These are phyloP conservation scores for Nitzschia palea DNA, from an alignment of 108 stramenopile species.

Conservation along the genomic window DNA sequence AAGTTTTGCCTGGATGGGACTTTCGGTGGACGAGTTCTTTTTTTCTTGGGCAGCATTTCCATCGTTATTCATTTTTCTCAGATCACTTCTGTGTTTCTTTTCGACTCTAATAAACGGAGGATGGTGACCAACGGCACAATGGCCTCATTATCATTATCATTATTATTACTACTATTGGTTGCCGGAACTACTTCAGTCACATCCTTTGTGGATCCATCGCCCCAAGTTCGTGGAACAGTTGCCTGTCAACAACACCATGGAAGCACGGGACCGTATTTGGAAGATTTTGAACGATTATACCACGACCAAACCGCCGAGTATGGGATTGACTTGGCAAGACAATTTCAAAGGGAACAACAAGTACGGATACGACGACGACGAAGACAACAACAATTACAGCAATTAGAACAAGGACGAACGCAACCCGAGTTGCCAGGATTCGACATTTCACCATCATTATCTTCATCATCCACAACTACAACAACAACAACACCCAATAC, in stretches of 20 bases:
- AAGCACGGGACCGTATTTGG: neutral
- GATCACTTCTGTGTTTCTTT: too few species aligned
- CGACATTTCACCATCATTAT: neutral
- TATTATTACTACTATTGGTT: too few species aligned
- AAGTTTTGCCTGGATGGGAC: too few species aligned
- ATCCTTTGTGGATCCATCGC: too few species aligned
- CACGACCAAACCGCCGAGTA: neutral
- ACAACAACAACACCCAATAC: neutral
- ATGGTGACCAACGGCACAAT: too few species aligned
- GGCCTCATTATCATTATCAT: too few species aligned
- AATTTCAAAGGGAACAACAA: constrained; percentile 2
- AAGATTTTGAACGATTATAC: neutral
- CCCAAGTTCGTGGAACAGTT: too few species aligned
- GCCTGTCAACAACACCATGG: neutral
- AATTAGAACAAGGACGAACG: neutral
- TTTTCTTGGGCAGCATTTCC: too few species aligned
- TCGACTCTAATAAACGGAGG: too few species aligned
- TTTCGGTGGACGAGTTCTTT: too few species aligned
- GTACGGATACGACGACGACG: neutral
- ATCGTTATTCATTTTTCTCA: too few species aligned
- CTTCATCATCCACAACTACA: neutral
- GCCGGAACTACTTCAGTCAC: too few species aligned
- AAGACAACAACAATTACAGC: neutral
- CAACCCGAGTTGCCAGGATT: neutral
- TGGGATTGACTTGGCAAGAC: neutral